Evolutionary conservation across 176 grass and related monocot genomes (phyloP).

Genomic region (Carex pumila): DNA sequence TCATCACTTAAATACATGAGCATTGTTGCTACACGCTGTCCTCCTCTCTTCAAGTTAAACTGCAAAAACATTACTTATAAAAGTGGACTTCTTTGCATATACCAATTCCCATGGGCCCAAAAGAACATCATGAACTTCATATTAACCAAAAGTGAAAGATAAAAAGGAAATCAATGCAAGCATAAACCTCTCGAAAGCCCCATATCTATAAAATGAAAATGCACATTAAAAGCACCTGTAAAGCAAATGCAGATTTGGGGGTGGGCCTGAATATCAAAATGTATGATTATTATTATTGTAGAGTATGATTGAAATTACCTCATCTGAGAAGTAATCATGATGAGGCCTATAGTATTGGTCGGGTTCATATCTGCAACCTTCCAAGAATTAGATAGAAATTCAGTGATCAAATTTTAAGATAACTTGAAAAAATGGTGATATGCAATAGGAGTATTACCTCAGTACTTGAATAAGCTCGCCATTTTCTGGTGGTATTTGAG

Average conservation of each 20-base stretch:
- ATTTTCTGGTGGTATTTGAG: conserved; percentile 85
- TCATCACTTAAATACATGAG: conserved; percentile 95
- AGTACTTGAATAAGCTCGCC: conserved; percentile 89
- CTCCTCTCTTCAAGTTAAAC: conserved; percentile 76
- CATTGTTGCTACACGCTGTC: conserved; percentile 90
- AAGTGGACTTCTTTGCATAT: background rate
- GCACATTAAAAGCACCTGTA: background rate
- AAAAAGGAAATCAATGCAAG: conserved; percentile 1
- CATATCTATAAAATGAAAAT: background rate
- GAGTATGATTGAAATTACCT: conserved; percentile 46
- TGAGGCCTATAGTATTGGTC: conserved; percentile 73
- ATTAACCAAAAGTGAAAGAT: background rate
- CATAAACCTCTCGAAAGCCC: background rate
- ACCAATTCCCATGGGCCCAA: background rate
- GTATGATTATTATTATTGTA: background rate
- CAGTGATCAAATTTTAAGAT: conserved; percentile 9
- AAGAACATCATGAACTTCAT: background rate
- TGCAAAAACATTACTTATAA: conserved; percentile 25
- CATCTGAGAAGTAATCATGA: conserved; percentile 91
- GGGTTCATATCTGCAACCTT: conserved; percentile 64
- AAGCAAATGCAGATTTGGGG: background rate
- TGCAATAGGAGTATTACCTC: conserved; percentile 31
- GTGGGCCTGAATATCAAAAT: background rate
- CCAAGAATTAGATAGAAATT: conserved; percentile 23
- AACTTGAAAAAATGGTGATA: background rate